Evolutionary conservation across 352 stramenopile species (phyloP).

Genomic region (Globisporangium canariense): DNA sequence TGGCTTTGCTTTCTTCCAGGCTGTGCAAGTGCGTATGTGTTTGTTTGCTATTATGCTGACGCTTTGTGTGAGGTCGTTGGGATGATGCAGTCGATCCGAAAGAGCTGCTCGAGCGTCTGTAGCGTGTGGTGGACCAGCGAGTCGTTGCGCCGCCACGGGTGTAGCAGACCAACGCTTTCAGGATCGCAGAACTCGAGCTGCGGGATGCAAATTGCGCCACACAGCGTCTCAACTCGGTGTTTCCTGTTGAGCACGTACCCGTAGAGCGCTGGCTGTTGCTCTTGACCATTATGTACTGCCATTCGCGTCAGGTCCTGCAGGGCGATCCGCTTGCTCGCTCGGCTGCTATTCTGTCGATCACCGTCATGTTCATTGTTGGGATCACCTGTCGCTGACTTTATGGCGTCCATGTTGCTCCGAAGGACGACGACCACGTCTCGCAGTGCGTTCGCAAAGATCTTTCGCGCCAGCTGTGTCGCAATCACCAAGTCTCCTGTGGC

Average conservation of each 20-base stretch:
- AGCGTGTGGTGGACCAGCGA: conserved; percentile 44
- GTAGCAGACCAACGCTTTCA: conserved; percentile 29
- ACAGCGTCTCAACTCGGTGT: conserved; percentile 26
- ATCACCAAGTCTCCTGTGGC: too few relatives aligned
- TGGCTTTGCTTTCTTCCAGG: background rate
- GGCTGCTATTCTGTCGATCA: background rate
- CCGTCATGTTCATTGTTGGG: too few relatives aligned
- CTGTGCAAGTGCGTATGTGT: background rate
- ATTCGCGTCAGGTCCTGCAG: conserved; percentile 23
- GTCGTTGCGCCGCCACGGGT: conserved; percentile 50
- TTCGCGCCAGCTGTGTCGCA: conserved; percentile 14
- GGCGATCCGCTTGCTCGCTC: conserved; percentile 23
- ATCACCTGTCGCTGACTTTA: too few relatives aligned
- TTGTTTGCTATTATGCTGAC: conserved; percentile 5
- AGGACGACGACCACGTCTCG: conserved; percentile 34
- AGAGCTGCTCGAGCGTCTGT: conserved; percentile 54
- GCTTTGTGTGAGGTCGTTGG: conserved; percentile 14
- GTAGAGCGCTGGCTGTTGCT: background rate
- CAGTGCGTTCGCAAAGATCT: conserved; percentile 25
- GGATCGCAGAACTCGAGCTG: conserved; percentile 39
- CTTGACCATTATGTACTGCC: background rate
- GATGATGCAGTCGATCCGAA: conserved; percentile 47
- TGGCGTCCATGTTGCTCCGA: conserved; percentile 21
- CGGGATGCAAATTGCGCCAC: conserved; percentile 32
- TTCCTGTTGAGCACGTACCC: conserved; percentile 29